Base-by-base conservation (phyloP, 164 flowering plant genomes). In the Saururus chinensis region DNA sequence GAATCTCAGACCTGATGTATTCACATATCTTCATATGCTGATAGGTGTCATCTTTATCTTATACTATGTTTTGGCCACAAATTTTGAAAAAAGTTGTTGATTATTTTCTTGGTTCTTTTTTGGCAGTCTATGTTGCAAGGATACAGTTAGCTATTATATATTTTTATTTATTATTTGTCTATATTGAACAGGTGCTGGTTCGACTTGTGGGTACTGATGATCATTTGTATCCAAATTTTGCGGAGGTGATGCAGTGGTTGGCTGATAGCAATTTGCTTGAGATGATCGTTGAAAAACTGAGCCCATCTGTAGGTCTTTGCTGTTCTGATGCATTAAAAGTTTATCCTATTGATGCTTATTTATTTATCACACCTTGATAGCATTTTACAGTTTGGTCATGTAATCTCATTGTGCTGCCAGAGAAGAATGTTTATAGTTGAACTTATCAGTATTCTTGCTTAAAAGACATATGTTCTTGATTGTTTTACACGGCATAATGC, bases 161-260 rank as follows among this genome's bases (percentile, higher is more conserved):
- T 53, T 1, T 53, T 53, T 53, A 19, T 8, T 20, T 52, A 52
- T n/a, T 30, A 30, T 57, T 16, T 57, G 3, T 57, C 8, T 57
- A 26, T 58, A 1, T 19, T 58, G 45, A 19, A 41, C 84, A 92
- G 99, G 95, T 93, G 60, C 75, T 93, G 79, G 81, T 88, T 66
- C 86, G 96, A 51, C 85, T 93, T 21, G 95, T 93, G 0, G 96
- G 95, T 20, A 89, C 95, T 54, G 99, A 93, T 75, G 97, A 93
- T 65, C 90, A 93, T 68, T 74, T 84, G 59, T 90, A 86, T 76
- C 83, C 97, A 49, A 88, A 87, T 76, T 84, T 77, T 73, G 59
- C 78, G 73, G 96, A 93, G 76, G 95, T 90, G 68, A 87, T 87
- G 88, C 92, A 86, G 70, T 93, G 99, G 99, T 67, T 93, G 75